Evolutionary conservation across 75 land plant species (phyloP), one percentile per base, ranked within the genome.

Genomic region (Selaginella tamariscina): DNA sequence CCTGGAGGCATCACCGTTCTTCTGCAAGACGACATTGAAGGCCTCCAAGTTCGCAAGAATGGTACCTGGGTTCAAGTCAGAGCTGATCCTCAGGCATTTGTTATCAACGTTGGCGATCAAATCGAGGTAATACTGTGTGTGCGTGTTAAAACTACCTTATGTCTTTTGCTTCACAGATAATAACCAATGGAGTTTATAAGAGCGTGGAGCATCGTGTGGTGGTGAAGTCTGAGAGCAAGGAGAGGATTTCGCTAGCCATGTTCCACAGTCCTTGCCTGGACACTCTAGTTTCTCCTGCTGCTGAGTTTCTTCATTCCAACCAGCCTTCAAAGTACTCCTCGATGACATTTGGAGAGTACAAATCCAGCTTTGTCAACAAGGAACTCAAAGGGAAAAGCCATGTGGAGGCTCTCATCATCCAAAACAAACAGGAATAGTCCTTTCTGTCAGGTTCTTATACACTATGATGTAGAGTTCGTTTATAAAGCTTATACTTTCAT

Each of bases 81-180:
- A 24, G 83, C 88, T 33, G 60, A 70, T 0, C 82, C 81, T 0
- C 67, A 83, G 56, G 83, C 91, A 0, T 74, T 90, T 72, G 77
- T 83, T 1, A 75, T 90, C 59, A 84, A 80, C 73, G 33, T 87
- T 0, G 91, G 88, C 0, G 96, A 90, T 68, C 88, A 87, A 62
- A 67, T 89, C 27, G 76, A 89, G 85, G 95, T 85, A 67, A 27
- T 39, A 39, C 11, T 5, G 15, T 39, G 5, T 39, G n/a, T n/a
- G n/a, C n/a, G n/a, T n/a, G n/a, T 39, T 15, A 5, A 5, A 5
- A 15, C 5, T 39, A 5, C 15, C 49, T 39, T 39, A 39, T 15
- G 11, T 39, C 49, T 39, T 39, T 39, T 39, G 5, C 49, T 39
- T 39, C 49, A 15, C 49, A 39, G 49, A 39, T 39, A 39, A 39